These are phyloP conservation scores for Cercospora sojina DNA, from an alignment of 2,329 filamentous ascomycete species.

Conservation along the genomic window DNA sequence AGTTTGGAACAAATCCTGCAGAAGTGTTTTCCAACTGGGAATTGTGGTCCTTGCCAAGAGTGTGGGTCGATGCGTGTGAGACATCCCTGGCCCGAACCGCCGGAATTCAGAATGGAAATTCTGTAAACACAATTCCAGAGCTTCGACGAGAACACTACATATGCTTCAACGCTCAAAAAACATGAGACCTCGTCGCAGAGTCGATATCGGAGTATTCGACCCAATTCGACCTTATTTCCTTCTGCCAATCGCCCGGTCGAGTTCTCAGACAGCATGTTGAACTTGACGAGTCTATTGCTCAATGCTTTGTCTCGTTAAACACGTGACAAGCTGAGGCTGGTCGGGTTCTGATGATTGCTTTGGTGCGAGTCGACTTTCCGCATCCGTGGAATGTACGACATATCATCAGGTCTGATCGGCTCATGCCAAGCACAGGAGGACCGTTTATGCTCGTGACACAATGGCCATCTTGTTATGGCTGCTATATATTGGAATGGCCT, in stretches of 20 bases:
- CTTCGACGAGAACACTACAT: neutral
- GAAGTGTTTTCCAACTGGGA: too few relatives aligned
- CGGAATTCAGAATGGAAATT: conserved; percentile 1
- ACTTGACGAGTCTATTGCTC: neutral
- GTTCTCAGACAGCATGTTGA: neutral
- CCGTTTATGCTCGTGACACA: neutral
- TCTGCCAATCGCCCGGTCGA: neutral
- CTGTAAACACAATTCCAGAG: conserved; percentile 9
- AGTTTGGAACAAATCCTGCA: too few relatives aligned
- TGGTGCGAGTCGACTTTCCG: neutral
- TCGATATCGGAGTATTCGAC: neutral
- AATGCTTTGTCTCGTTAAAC: neutral
- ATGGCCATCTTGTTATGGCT: conserved; percentile 1
- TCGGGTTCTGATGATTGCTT: neutral
- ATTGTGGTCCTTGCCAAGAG: neutral
- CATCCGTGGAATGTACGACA: conserved; percentile 9
- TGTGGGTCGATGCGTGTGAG: neutral
- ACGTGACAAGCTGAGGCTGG: neutral
- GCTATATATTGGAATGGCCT: conserved; percentile 4
- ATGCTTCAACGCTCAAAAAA: neutral
- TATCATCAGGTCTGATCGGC: neutral
- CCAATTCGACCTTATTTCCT: neutral
- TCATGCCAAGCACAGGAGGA: neutral
- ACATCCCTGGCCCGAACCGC: neutral
- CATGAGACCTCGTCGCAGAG: neutral